These are phyloP conservation scores for Cymbopogon flexuosus DNA, from an alignment of 202 grass and related monocot species.

Conservation along the genomic window DNA sequence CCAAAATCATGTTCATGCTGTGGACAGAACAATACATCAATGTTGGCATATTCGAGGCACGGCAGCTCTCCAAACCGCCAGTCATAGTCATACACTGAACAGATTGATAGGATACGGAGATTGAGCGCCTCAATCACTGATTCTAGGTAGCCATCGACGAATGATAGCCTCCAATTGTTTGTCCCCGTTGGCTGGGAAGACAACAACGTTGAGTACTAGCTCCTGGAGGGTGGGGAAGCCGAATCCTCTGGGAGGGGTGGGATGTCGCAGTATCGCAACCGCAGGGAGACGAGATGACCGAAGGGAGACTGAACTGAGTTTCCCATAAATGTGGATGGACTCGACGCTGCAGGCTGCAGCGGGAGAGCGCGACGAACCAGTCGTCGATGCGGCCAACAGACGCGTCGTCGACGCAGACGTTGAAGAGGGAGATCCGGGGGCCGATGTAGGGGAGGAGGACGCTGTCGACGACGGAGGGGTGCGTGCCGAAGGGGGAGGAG, in stretches of 20 bases:
- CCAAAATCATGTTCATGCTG: not conserved
- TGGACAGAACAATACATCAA: not conserved
- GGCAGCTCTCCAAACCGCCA: not conserved
- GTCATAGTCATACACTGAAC: not conserved
- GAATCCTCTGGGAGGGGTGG: constrained; percentile 7
- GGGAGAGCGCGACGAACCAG: not conserved
- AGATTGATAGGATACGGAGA: not conserved
- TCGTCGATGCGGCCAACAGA: not conserved
- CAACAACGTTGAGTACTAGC: not conserved
- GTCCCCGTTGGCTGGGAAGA: not conserved
- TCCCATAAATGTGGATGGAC: not conserved
- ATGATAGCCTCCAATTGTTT: not conserved
- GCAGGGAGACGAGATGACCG: not conserved
- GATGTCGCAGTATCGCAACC: not conserved
- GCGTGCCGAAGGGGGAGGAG: not conserved
- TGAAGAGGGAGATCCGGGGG: not conserved
- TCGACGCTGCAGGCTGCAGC: too few species aligned
- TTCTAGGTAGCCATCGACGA: not conserved
- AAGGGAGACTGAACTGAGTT: not conserved
- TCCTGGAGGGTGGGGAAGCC: constrained; percentile 9
- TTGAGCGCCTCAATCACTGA: not conserved
- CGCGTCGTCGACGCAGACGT: not conserved
- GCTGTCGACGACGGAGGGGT: not conserved
- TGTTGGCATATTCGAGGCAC: not conserved
- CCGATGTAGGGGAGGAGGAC: constrained; percentile 1